phyloP scores from a whole-genome alignment of 2,329 filamentous ascomycete genomes.

The Reticulascus tulasneorum region DNA sequence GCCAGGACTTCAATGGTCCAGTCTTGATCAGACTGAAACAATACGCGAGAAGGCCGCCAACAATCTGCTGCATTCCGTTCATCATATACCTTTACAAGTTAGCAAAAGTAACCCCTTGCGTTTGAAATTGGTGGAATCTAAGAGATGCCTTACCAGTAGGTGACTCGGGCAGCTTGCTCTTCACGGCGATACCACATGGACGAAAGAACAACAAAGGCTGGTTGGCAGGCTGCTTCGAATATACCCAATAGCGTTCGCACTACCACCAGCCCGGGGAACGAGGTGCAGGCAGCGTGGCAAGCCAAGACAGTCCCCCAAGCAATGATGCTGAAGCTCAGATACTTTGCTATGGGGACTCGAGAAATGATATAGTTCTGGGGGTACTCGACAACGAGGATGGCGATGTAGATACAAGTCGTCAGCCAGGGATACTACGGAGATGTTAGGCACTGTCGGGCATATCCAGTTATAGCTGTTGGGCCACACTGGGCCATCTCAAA shows the following conservation, averaged over 20 bases:
- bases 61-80: constrained; percentile 70
- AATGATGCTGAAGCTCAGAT: constrained; percentile 55
- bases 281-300: constrained; percentile 56
- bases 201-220: constrained; percentile 62
- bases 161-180: constrained; percentile 63
- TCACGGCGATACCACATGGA: constrained; percentile 69
- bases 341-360: constrained; percentile 64
- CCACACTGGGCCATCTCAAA: no score
- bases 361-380: constrained; percentile 60
- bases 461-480: no score
- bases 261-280: constrained; percentile 55
- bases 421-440: constrained; percentile 61
- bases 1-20: constrained; percentile 59
- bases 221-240: constrained; percentile 68
- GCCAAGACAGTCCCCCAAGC: constrained; percentile 60
- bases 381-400: constrained; percentile 67
- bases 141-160: constrained; percentile 53
- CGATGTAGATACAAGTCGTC: constrained; percentile 71
- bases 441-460: no score
- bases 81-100: constrained; percentile 57
- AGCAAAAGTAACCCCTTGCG: no score
- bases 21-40: constrained; percentile 51
- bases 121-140: no score
- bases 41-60: constrained; percentile 67
- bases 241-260: constrained; percentile 65